Base-by-base conservation (phyloP, 1,284 basidiomycete species). In the Tilletia indica region DNA sequence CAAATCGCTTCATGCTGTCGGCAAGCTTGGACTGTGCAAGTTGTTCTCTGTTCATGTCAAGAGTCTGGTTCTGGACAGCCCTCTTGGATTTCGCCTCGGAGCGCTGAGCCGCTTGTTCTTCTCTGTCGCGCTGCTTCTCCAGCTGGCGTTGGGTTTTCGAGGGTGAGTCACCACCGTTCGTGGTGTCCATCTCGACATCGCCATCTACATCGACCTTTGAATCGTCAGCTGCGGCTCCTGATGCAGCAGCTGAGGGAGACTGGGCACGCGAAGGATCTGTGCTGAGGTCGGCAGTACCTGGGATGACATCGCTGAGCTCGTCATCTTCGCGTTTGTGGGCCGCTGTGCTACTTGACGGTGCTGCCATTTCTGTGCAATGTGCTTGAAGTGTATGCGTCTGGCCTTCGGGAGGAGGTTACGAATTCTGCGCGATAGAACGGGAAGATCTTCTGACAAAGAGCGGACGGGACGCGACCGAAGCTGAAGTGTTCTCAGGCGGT, bases 1-100 rank as follows among this genome's bases (percentile, higher is more conserved):
- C 75, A 75, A 80, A 83, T 2, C 82, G 72, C 76, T 83, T 83
- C 73, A 83, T 75, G 70, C 78, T 80, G 68, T 83, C 82, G 34
- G 81, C 78, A 42, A 79, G 76, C 74, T 83, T 83, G 73, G 76
- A 72, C 70, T 78, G 77, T 71, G 71, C 72, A 76, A 82, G 72
- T 70, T 79, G 75, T 25, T 77, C 73, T 31, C 82, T 76, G n/a
- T 74, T 80, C 68, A 70, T 74, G 58, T 74, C 73, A 39, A 82
- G 76, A 31, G 70, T 77, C 42, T 79, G 71, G 56, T 79, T 76
- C 74, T 82, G 80, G 19, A 76, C 82, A 0, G 75, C 78, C 56
- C 74, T 73, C 69, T 76, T 73, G 39, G 73, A 73, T 58, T 49
- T 71, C 42, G 77, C 77, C 16, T 76, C 82, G 16, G 76, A 69